Conservation (phyloP, 768 basidiomycete species). For the Pleurotus platypus region DNA sequence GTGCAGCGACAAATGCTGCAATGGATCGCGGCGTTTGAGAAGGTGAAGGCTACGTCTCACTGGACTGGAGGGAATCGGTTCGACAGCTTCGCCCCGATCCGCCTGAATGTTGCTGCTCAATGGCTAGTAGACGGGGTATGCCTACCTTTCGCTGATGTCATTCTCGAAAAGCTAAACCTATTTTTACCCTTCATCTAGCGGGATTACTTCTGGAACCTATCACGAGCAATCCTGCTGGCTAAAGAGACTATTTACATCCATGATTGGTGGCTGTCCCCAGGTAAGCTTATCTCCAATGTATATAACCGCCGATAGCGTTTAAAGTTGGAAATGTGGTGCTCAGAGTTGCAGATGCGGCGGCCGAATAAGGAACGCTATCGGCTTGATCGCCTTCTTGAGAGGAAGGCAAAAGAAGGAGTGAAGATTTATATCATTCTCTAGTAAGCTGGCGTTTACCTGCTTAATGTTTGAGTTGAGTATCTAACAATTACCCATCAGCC, state of each 20-base stretch:
- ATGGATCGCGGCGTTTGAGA: conserved; percentile 90
- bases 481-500: conserved; percentile 37
- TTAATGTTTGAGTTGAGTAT: no score
- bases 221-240: conserved; percentile 85
- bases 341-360: conserved; percentile 81
- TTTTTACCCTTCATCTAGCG: conserved; percentile 44
- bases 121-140: conserved; percentile 97
- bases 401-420: conserved; percentile 93
- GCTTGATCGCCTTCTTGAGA: conserved; percentile 79
- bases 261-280: conserved; percentile 97
- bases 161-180: not conserved
- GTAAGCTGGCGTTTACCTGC: conserved; percentile 36
- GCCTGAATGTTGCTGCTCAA: conserved; percentile 90
- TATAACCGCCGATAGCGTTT: not conserved
- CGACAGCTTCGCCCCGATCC: conserved; percentile 89
- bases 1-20: conserved; percentile 90
- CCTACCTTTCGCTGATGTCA: conserved; percentile 7
- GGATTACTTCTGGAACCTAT: conserved; percentile 98
- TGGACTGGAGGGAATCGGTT: conserved; percentile 85
- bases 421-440: conserved; percentile 96
- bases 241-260: conserved; percentile 91
- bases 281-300: conserved; percentile 28
- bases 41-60: conserved; percentile 69
- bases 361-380: conserved; percentile 84
- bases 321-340: not conserved